Evolutionary conservation across 805 yeast genomes (phyloP).

Genomic region (Teunomyces panamensis): DNA sequence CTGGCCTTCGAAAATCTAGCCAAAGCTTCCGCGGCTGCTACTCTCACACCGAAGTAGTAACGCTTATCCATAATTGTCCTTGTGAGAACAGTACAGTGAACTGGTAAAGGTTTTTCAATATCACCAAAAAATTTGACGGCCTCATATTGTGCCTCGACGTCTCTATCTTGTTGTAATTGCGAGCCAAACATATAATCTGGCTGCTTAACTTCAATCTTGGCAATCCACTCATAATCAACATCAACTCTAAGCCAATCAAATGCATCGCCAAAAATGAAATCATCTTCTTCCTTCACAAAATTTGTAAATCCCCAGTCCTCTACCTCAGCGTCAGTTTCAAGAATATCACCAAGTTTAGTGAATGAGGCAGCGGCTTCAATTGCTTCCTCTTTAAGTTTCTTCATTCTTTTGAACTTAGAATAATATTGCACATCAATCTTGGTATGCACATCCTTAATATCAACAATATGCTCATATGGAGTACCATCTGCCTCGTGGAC

Average conservation of each 20-base stretch:
- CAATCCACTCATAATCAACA: slow-evolving; percentile 97
- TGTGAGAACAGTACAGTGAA: slow-evolving; percentile 73
- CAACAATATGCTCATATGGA: slow-evolving; percentile 96
- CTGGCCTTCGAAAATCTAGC: slow-evolving; percentile 63
- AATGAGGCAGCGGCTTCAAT: slow-evolving; percentile 29
- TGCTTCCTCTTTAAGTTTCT: slow-evolving; percentile 56
- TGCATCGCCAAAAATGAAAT: slow-evolving; percentile 70
- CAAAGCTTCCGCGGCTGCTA: slow-evolving; percentile 80
- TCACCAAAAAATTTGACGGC: slow-evolving; percentile 73
- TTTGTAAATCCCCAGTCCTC: slow-evolving; percentile 72
- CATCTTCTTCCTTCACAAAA: slow-evolving; percentile 68
- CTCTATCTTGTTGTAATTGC: slow-evolving; percentile 90
- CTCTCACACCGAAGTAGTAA: slow-evolving; percentile 85
- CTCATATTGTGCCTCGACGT: slow-evolving; percentile 91
- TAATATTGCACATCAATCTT: slow-evolving; percentile 93
- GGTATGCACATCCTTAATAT: slow-evolving; percentile 78
- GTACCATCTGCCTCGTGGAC: slow-evolving; percentile 98
- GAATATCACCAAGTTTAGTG: slow-evolving; percentile 69
- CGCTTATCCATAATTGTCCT: slow-evolving; percentile 81
- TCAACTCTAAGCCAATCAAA: slow-evolving; percentile 98
- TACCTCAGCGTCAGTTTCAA: slow-evolving; percentile 59
- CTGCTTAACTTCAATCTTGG: slow-evolving; percentile 74
- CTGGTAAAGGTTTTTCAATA: slow-evolving; percentile 50
- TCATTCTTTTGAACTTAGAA: slow-evolving; percentile 83
- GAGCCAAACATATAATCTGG: slow-evolving; percentile 95